Evolutionary conservation across 495 filamentous ascomycete genomes (phyloP).

Genomic region (Aspergillus diversus): DNA sequence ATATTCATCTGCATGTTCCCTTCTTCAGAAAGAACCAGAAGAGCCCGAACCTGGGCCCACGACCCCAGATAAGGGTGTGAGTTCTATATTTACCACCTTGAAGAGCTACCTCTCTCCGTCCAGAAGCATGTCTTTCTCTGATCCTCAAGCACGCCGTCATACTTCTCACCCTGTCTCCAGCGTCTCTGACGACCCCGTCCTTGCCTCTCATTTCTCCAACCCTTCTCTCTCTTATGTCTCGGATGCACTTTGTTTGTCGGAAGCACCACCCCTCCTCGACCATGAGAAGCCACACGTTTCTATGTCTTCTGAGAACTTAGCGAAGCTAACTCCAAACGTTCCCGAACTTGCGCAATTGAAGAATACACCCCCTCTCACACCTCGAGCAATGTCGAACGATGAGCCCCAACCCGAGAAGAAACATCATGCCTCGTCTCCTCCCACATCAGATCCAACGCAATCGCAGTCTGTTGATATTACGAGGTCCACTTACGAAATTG

Average conservation of each 20-base stretch:
- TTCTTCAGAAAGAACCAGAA: slow-evolving; percentile 48
- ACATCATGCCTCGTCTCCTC: slow-evolving; percentile 35
- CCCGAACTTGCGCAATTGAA: slow-evolving; percentile 64
- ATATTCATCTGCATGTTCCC: slow-evolving; percentile 43
- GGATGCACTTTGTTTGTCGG: slow-evolving; percentile 61
- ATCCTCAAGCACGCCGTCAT: slow-evolving; percentile 53
- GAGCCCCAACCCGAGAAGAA: slow-evolving; percentile 44
- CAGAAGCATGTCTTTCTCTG: slow-evolving; percentile 31
- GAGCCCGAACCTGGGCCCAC: slow-evolving; percentile 39
- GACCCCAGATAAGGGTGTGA: slow-evolving; percentile 38
- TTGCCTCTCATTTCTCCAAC: slow-evolving; percentile 76
- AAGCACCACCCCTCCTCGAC: slow-evolving; percentile 49
- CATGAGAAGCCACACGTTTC: slow-evolving; percentile 54
- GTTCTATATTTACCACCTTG: slow-evolving; percentile 45
- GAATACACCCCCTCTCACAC: slow-evolving; percentile 88
- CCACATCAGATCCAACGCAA: slow-evolving; percentile 29
- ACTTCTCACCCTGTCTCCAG: slow-evolving; percentile 63
- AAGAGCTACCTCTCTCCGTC: slow-evolving; percentile 48
- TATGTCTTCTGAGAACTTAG: slow-evolving; percentile 68
- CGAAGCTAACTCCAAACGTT: slow-evolving; percentile 86
- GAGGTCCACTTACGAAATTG: slow-evolving; percentile 43
- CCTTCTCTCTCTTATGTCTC: slow-evolving; percentile 61
- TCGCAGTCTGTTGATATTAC: slow-evolving; percentile 32
- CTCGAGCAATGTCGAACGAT: slow-evolving; percentile 77
- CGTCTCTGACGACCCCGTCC: slow-evolving; percentile 68